phyloP scores from a whole-genome alignment of 75 land plant genomes.

The Sequoiadendron giganteum region DNA sequence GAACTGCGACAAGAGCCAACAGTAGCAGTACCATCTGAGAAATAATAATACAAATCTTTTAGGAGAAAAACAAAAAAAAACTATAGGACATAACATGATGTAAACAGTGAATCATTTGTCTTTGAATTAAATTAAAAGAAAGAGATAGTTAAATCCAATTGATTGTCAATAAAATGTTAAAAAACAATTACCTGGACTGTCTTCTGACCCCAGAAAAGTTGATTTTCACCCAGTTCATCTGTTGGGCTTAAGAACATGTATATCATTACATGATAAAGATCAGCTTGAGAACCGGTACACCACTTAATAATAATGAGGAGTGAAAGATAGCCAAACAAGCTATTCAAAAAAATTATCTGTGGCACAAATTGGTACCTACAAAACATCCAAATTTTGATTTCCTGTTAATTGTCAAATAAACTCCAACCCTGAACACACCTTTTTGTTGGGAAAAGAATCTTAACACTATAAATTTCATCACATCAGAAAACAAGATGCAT shows the following conservation, averaged over 20 bases:
- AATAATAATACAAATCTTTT: neutral
- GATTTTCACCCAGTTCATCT: constrained; percentile 93
- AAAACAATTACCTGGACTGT: constrained; percentile 57
- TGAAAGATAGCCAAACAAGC: constrained; percentile 96
- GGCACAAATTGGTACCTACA: constrained; percentile 96
- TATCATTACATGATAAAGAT: constrained; percentile 96
- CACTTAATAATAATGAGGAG: constrained; percentile 93
- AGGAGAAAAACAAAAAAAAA: neutral
- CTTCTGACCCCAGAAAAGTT: constrained; percentile 87
- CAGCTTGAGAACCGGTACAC: constrained; percentile 92
- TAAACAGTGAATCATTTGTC: neutral
- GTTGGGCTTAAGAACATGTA: constrained; percentile 98
- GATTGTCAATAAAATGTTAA: neutral
- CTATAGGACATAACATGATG: no score
- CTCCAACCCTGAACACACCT: neutral
- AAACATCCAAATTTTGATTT: neutral
- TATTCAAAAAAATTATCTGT: constrained; percentile 85
- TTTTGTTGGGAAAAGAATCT: neutral
- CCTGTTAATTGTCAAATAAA: neutral
- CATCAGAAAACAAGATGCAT: neutral
- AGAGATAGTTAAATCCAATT: neutral
- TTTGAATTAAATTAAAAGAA: neutral
- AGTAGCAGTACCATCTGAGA: constrained; percentile 68
- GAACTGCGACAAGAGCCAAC: constrained; percentile 87
- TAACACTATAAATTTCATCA: no score